These are phyloP conservation scores for Dendrobium catenatum DNA, from an alignment of 106 monocot genomes.

Conservation along the genomic window DNA sequence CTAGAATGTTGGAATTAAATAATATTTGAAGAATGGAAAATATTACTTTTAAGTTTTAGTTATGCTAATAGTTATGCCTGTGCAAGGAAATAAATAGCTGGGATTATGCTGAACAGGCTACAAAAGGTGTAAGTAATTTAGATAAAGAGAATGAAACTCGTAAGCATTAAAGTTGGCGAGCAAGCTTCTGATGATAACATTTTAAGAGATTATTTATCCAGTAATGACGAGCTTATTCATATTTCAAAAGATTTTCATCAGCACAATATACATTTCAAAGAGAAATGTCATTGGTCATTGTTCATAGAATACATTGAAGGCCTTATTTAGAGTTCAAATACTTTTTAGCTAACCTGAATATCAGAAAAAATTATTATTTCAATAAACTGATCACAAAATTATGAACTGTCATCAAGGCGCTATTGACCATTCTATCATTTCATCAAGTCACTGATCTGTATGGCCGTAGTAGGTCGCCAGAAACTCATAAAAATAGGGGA, in stretches of 20 bases:
- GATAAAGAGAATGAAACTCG: neutral
- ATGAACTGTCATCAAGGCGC: too few species aligned
- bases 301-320: neutral
- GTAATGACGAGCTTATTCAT: neutral
- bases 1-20: neutral
- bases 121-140: neutral
- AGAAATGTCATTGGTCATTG: neutral
- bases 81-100: neutral
- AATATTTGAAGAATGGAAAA: neutral
- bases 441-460: too few species aligned
- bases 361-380: neutral
- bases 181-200: neutral
- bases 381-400: neutral
- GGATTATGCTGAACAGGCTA: neutral
- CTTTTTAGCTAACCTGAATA: neutral
- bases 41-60: neutral
- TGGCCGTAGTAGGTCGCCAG: too few species aligned
- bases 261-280: neutral
- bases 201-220: neutral
- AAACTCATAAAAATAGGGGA: too few species aligned
- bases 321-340: neutral
- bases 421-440: too few species aligned
- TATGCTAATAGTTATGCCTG: neutral
- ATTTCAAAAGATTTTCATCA: neutral
- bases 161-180: too few species aligned